These are phyloP conservation scores for Monilinia fructigena DNA, from an alignment of 2,329 filamentous ascomycete genomes.

Conservation along the genomic window DNA sequence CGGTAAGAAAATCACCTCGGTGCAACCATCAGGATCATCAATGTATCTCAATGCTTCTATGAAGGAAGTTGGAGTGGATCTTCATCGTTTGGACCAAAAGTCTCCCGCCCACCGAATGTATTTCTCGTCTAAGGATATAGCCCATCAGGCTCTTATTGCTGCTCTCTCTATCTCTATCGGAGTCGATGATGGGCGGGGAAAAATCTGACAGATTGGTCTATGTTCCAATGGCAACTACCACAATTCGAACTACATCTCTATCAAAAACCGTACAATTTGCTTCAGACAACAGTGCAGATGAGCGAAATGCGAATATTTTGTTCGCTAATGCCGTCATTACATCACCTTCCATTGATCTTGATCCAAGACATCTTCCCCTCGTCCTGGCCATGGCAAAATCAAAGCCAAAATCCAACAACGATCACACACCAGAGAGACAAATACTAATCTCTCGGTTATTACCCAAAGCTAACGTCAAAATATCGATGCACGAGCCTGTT, in stretches of 20 bases:
- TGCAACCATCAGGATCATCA: conserved; percentile 65
- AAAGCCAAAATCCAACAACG: conserved; percentile 46
- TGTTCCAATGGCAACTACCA: conserved; percentile 96
- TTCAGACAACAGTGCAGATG: conserved; percentile 67
- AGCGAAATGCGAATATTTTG: conserved; percentile 92
- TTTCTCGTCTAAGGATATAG: conserved; percentile 87
- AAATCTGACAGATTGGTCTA: conserved; percentile 86
- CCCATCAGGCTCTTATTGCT: conserved; percentile 89
- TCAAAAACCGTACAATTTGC: conserved; percentile 88
- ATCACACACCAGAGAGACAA: conserved; percentile 54
- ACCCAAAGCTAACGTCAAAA: conserved; percentile 90
- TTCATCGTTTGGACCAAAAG: conserved; percentile 86
- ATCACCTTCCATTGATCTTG: conserved; percentile 89
- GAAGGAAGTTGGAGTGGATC: conserved; percentile 92
- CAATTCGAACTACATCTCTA: conserved; percentile 86
- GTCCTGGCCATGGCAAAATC: conserved; percentile 72
- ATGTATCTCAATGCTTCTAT: conserved; percentile 85
- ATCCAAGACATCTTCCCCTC: conserved; percentile 86
- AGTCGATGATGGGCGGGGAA: conserved; percentile 83
- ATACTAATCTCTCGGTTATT: conserved; percentile 83
- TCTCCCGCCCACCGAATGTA: conserved; percentile 98
- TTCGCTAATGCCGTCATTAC: conserved; percentile 96
- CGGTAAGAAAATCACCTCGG: conserved; percentile 71
- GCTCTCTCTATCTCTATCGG: conserved; percentile 91
- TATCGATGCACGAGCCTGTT: conserved; percentile 95